Evolutionary conservation across 495 filamentous ascomycete genomes (phyloP).

Genomic region (Trypethelium eluteriae): DNA sequence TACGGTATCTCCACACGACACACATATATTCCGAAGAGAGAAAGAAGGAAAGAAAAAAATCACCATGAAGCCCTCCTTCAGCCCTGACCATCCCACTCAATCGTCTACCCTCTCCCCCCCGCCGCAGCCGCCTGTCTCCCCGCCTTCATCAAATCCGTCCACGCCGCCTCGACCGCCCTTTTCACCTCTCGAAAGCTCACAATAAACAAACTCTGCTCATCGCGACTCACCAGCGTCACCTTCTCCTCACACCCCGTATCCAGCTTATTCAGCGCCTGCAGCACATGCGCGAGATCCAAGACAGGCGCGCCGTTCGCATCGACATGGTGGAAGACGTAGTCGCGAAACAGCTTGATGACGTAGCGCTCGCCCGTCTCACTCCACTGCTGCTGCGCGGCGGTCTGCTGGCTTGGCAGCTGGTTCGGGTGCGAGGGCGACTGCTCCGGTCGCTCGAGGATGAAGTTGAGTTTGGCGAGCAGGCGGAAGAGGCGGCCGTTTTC

Average conservation of each 20-base stretch:
- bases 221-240: constrained; percentile 74
- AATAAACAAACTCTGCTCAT: constrained; percentile 78
- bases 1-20: background rate
- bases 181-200: constrained; percentile 83
- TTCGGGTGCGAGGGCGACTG: constrained; percentile 29
- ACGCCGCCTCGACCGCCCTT: constrained; percentile 68
- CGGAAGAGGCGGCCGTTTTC: constrained; percentile 86
- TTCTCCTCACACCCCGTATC: constrained; percentile 85
- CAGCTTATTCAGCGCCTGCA: constrained; percentile 78
- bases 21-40: background rate
- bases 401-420: background rate
- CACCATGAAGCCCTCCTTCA: background rate
- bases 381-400: constrained; percentile 44
- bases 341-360: constrained; percentile 84
- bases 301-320: constrained; percentile 73
- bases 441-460: constrained; percentile 84
- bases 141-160: constrained; percentile 64
- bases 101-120: background rate
- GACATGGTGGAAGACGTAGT: constrained; percentile 95
- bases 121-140: constrained; percentile 24
- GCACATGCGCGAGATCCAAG: constrained; percentile 74
- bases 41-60: background rate
- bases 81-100: too few species aligned
- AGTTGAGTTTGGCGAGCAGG: constrained; percentile 71
- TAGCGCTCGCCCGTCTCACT: constrained; percentile 87